These are phyloP conservation scores for Xylaria sp. DNA, from an alignment of 2,329 filamentous ascomycete species.

Conservation along the genomic window DNA sequence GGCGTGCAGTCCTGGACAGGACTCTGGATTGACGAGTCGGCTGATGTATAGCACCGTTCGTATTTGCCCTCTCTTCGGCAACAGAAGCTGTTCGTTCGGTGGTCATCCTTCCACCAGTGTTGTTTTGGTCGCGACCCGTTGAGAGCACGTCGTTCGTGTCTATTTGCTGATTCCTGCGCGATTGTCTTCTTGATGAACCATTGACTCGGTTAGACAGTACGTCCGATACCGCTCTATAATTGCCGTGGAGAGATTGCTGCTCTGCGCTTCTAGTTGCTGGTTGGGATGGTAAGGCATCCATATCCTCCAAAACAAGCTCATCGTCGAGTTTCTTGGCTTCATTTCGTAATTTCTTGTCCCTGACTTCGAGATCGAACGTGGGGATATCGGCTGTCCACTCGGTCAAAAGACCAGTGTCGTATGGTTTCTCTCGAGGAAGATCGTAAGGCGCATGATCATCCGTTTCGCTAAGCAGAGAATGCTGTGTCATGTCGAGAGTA, in stretches of 20 bases:
- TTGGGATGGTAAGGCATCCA: conserved; percentile 24
- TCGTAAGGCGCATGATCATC: conserved; percentile 25
- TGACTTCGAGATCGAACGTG: conserved; percentile 46
- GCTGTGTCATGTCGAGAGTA: conserved; percentile 46
- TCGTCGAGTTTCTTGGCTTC: conserved; percentile 37
- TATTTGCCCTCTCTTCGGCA: conserved; percentile 32
- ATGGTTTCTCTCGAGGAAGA: conserved; percentile 15
- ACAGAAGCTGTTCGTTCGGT: conserved; percentile 31
- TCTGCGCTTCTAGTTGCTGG: conserved; percentile 20
- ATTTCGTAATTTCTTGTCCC: conserved; percentile 42
- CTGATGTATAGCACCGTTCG: conserved; percentile 38
- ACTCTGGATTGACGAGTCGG: conserved; percentile 41
- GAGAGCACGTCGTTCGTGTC: conserved; percentile 9
- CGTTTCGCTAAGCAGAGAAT: conserved; percentile 40
- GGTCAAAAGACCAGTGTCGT: conserved; percentile 24
- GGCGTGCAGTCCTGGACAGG: conserved; percentile 44
- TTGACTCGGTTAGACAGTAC: conserved; percentile 44
- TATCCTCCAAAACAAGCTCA: conserved; percentile 37
- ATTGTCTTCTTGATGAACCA: conserved; percentile 34
- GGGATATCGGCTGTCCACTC: conserved; percentile 49
- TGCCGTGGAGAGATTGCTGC: conserved; percentile 29
- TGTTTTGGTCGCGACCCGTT: conserved; percentile 23
- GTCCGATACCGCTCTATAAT: conserved; percentile 41
- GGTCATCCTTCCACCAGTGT: conserved; percentile 18
- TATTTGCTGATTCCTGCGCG: conserved; percentile 15